Conservation (phyloP, 2,329 filamentous ascomycete genomes). For the Rachicladosporium sp. region DNA sequence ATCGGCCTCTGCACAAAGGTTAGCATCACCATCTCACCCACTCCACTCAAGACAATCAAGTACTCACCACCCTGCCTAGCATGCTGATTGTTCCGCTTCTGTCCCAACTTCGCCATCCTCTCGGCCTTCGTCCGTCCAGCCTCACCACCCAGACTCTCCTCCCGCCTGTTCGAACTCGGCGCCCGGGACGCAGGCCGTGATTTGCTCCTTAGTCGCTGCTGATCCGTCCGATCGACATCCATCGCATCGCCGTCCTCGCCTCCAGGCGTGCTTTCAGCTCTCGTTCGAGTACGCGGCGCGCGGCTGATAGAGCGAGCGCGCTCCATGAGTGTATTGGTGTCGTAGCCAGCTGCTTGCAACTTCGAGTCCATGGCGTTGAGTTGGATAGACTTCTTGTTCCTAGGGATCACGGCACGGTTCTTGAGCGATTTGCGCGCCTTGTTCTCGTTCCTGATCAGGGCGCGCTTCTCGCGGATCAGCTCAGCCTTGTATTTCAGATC, state of each 20-base stretch:
- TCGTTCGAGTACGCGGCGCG: constrained; percentile 49
- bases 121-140: constrained; percentile 64
- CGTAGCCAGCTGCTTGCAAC: constrained; percentile 73
- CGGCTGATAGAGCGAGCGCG: constrained; percentile 58
- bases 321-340: constrained; percentile 61
- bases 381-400: constrained; percentile 67
- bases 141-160: constrained; percentile 64
- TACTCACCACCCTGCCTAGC: constrained; percentile 65
- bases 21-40: no score
- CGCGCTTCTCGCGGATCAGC: constrained; percentile 87
- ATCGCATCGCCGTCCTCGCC: constrained; percentile 59
- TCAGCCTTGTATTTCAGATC: constrained; percentile 86
- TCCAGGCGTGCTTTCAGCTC: constrained; percentile 20
- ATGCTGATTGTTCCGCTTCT: constrained; percentile 99
- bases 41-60: no score
- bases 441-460: constrained; percentile 83
- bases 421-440: constrained; percentile 94
- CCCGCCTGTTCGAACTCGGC: constrained; percentile 55
- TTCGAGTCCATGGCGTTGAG: constrained; percentile 78
- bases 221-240: constrained; percentile 45
- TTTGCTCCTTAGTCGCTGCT: constrained; percentile 34
- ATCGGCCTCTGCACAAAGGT: constrained; percentile 68
- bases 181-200: constrained; percentile 56
- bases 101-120: constrained; percentile 72
- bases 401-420: constrained; percentile 88